Evolutionary conservation across 2,329 filamentous ascomycete species (phyloP).

Genomic region (Exophiala alcalophila): DNA sequence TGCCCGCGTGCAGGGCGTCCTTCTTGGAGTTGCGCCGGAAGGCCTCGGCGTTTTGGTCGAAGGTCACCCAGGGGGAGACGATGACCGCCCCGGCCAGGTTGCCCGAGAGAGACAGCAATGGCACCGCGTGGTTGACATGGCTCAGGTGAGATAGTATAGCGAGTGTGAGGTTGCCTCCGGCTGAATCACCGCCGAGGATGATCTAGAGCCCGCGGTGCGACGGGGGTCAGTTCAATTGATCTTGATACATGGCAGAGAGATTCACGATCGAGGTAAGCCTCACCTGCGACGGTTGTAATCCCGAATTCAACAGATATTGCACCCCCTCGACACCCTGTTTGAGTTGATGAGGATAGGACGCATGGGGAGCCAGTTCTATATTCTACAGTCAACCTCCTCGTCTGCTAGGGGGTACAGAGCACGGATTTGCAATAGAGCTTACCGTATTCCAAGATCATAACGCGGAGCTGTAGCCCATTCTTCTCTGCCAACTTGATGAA

Average conservation of each 20-base stretch:
- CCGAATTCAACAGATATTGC: constrained; percentile 37
- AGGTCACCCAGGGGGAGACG: constrained; percentile 57
- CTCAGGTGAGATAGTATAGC: constrained; percentile 19
- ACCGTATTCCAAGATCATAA: constrained; percentile 21
- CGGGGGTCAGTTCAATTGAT: constrained; percentile 1
- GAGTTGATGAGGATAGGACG: constrained; percentile 44
- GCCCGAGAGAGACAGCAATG: constrained; percentile 33
- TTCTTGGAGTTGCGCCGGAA: constrained; percentile 13
- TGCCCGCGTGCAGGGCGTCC: constrained; percentile 11
- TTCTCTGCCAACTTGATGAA: constrained; percentile 12
- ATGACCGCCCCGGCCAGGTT: constrained; percentile 50
- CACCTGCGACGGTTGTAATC: constrained; percentile 16
- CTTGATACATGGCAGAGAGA: constrained; percentile 17
- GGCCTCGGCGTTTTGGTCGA: constrained; percentile 37
- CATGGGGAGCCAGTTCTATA: constrained; percentile 46
- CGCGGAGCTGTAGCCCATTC: constrained; percentile 7
- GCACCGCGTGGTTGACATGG: constrained; percentile 54
- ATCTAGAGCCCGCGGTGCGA: constrained; percentile 33
- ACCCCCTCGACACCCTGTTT: constrained; percentile 41
- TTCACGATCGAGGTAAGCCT: constrained; percentile 29
- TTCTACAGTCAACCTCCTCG: constrained; percentile 11
- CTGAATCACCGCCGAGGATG: constrained; percentile 44
- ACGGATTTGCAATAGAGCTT: background rate
- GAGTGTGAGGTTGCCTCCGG: constrained; percentile 41
- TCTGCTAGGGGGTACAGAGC: background rate